phyloP scores from a whole-genome alignment of 306 rosid genomes.

The Fagus sylvatica region DNA sequence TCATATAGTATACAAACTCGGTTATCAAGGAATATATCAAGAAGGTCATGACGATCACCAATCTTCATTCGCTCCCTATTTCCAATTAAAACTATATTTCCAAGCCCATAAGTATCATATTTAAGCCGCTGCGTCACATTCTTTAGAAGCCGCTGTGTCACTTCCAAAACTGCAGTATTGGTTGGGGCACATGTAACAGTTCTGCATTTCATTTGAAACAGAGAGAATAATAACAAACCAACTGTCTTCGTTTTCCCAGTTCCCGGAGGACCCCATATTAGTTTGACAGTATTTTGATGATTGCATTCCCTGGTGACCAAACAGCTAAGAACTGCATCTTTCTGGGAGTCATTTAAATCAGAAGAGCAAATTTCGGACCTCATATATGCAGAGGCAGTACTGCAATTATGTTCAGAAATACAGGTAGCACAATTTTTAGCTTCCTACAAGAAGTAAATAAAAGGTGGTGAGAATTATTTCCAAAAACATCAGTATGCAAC shows the following conservation, averaged over 20 bases:
- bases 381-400: not conserved
- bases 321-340: constrained; percentile 42
- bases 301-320: constrained; percentile 26
- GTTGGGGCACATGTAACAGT: constrained; percentile 70
- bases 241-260: constrained; percentile 69
- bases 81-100: constrained; percentile 36
- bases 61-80: constrained; percentile 26
- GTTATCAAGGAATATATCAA: constrained; percentile 17
- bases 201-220: constrained; percentile 36
- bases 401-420: not conserved
- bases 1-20: constrained; percentile 3
- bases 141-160: constrained; percentile 31
- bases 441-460: constrained; percentile 32
- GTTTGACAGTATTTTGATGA: constrained; percentile 32
- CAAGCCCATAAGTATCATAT: constrained; percentile 23
- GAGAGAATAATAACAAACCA: constrained; percentile 33
- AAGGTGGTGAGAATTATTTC: not conserved
- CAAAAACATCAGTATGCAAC: not conserved
- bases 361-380: constrained; percentile 19
- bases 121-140: not conserved
- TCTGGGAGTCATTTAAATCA: constrained; percentile 50
- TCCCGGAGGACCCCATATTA: constrained; percentile 76
- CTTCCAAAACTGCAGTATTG: constrained; percentile 49
- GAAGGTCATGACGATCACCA: constrained; percentile 1
- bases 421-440: constrained; percentile 29